Evolutionary conservation across 148 eudicot species (phyloP).

Genomic region (Camellia japonica): DNA sequence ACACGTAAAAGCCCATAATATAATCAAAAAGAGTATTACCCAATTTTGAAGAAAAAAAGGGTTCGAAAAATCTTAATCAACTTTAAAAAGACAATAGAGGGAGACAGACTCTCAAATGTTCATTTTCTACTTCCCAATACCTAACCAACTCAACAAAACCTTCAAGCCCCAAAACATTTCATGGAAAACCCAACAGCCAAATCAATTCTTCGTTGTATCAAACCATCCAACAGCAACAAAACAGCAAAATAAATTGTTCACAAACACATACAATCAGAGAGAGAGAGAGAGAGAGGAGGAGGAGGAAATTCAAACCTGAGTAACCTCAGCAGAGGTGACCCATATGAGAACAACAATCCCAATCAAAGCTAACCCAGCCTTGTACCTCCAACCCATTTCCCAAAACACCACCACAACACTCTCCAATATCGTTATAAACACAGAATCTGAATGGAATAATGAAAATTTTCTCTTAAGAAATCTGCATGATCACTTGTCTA

Average conservation of each 20-base stretch:
- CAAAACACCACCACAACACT: conserved; percentile 10
- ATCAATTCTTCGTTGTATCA: not conserved
- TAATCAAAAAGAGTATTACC: no score
- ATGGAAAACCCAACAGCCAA: not conserved
- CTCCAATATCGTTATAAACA: not conserved
- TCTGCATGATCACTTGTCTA: no score
- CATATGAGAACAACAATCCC: conserved; percentile 47
- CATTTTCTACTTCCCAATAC: not conserved
- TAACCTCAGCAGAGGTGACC: conserved; percentile 57
- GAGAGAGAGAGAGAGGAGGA: not conserved
- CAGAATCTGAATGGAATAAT: no score
- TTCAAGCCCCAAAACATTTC: not conserved
- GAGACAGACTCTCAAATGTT: not conserved
- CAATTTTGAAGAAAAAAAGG: no score
- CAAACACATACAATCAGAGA: not conserved
- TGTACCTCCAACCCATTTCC: conserved; percentile 54
- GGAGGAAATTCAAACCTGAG: conserved; percentile 32
- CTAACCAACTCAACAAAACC: not conserved
- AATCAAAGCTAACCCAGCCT: conserved; percentile 46
- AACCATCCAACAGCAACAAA: not conserved
- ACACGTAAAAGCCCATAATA: no score
- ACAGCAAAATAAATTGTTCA: not conserved
- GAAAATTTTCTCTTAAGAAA: no score
- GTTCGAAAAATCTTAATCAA: no score
- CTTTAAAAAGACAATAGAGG: not conserved